Evolutionary conservation across 192 early-diverging fungal genomes (phyloP), one percentile per base, ranked within the genome.

Genomic region (Pilobolus umbonatus): DNA sequence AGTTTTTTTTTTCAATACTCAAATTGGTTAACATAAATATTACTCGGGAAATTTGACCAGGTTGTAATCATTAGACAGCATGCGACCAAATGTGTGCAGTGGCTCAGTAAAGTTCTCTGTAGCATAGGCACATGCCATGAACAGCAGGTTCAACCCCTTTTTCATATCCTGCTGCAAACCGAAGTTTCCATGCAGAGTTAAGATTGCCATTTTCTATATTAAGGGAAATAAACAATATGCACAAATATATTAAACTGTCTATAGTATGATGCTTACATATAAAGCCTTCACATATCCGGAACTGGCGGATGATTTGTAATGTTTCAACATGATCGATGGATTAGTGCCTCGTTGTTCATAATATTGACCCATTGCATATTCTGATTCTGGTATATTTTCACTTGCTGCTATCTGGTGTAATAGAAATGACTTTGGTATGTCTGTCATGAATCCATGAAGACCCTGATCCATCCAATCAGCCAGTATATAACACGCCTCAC

Each of bases 71-170:
- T 76, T 76, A n/a, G 88, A 81, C 57, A 94, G 85, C 67, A 96
- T 83, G 36, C 86, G 65, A 7, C 84, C 94, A 3, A 91, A 80
- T 42, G 91, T 76, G 60, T 90, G 86, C 26, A 92, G 78, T 28
- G 86, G 83, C 55, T 89, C 83, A 14, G 87, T 84, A 66, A 87
- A 93, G 11, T 82, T 74, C 32, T 81, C 73, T 35, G 73, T 79
- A 9, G 94, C 87, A 55, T 86, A 81, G 19, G 85, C 75, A 1
- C 87, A 85, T 2, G 92, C 77, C 30, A 87, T 80, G 56, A 85
- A 82, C 65, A 96, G 76, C 67, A 86, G 90, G 44, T 88, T 84
- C 55, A 96, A 76, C 22, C 86, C 89, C 60, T 90, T 82, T 51
- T 86, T 86, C 43, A 83, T 68, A 63, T 89, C 87, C 45, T 69